These are phyloP conservation scores for Hypholoma sublateritium DNA, from an alignment of 768 basidiomycete genomes.

Conservation along the genomic window DNA sequence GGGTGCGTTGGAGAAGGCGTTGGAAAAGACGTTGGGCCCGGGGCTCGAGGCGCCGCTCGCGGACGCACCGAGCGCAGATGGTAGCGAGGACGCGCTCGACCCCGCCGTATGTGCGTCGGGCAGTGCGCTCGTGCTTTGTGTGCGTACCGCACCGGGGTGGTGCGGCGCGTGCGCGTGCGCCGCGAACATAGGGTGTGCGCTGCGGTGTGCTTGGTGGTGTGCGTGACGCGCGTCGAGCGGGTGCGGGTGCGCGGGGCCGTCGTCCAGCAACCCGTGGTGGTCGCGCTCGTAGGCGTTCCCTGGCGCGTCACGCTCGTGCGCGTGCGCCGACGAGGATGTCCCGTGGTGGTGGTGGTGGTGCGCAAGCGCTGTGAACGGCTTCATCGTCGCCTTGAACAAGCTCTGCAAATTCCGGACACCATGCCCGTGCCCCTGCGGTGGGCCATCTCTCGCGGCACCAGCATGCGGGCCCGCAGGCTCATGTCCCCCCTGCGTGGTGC, in stretches of 20 bases:
- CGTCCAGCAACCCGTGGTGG: neutral
- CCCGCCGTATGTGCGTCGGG: too few species aligned
- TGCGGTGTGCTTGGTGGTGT: neutral
- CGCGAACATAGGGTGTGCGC: neutral
- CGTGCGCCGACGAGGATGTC: neutral
- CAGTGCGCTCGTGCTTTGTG: too few species aligned
- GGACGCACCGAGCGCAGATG: neutral
- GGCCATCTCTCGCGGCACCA: neutral
- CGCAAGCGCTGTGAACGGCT: slow-evolving; percentile 52
- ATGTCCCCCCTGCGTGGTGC: neutral
- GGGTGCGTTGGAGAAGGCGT: too few species aligned
- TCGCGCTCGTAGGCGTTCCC: neutral
- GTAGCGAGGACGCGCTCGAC: neutral
- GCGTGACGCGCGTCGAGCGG: neutral
- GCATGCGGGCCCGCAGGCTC: neutral
- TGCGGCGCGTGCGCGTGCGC: neutral
- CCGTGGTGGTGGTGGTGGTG: slow-evolving; percentile 20
- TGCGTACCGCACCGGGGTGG: neutral
- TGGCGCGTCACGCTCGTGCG: neutral
- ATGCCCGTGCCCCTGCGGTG: slow-evolving; percentile 24
- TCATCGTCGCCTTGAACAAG: slow-evolving; percentile 62
- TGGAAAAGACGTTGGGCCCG: neutral
- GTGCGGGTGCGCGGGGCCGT: neutral
- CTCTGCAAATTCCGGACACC: slow-evolving; percentile 47
- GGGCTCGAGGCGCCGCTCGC: neutral